A percentile compares a stretch with the other conserved stretches of the same genome.
These are phyloP conservation scores for Breynia disticha DNA, from an alignment of 441 rosid genomes.

Conservation along the genomic window DNA sequence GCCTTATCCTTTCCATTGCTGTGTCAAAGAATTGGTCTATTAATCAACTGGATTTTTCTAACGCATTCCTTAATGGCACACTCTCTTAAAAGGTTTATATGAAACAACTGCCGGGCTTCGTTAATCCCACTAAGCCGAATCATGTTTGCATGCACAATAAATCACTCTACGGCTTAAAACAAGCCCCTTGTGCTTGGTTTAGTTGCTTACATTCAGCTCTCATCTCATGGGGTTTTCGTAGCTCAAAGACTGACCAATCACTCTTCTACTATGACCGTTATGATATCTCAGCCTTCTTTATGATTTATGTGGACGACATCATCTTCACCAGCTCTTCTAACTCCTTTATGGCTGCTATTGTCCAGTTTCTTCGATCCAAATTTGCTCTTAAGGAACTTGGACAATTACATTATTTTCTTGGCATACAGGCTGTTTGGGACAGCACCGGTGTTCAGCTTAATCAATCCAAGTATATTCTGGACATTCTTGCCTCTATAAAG, in stretches of 20 bases:
- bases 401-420: background rate
- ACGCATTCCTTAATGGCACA: background rate
- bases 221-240: background rate
- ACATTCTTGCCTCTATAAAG: background rate
- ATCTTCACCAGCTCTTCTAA: background rate
- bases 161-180: background rate
- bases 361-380: background rate
- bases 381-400: background rate
- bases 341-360: background rate
- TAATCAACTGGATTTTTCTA: background rate
- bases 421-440: background rate
- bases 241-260: background rate
- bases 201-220: background rate
- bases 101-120: background rate
- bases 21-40: no score
- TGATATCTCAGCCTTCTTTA: background rate
- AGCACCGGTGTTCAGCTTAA: background rate
- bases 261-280: background rate
- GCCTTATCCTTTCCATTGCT: background rate
- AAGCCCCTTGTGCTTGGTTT: background rate
- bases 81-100: background rate
- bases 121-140: background rate
- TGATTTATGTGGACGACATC: background rate
- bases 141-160: background rate
- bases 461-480: background rate